These are phyloP conservation scores for Corrigiola litoralis DNA, from an alignment of 179 eudicot species.

Conservation along the genomic window DNA sequence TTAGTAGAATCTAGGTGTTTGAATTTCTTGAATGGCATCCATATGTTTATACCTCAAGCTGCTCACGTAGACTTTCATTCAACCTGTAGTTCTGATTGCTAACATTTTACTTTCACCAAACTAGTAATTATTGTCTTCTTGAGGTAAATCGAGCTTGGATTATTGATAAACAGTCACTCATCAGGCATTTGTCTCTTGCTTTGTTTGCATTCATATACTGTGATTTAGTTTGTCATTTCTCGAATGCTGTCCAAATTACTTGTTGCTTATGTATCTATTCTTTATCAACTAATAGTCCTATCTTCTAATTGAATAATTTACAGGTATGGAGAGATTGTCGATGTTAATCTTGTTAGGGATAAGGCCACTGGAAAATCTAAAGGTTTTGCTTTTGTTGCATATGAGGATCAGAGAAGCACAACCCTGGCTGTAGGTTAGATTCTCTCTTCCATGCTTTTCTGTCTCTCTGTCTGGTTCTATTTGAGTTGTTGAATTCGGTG, in stretches of 20 bases:
- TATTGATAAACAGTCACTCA: no score
- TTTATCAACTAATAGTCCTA: no score
- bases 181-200: no score
- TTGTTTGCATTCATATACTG: no score
- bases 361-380: constrained; percentile 88
- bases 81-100: not conserved
- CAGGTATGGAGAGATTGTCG: constrained; percentile 91
- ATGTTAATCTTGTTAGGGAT: constrained; percentile 86
- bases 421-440: constrained; percentile 84
- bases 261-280: no score
- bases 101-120: not conserved
- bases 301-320: constrained; percentile 1
- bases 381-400: constrained; percentile 90
- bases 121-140: no score
- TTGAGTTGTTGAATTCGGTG: not conserved
- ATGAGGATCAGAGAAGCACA: constrained; percentile 96
- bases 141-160: no score
- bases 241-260: no score
- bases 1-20: no score
- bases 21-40: not conserved
- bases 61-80: no score
- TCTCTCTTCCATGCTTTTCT: constrained; percentile 6
- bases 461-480: not conserved
- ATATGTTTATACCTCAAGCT: no score
- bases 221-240: no score